Percentiles rank a stretch among this genome's conserved stretches.
These are phyloP conservation scores for Venturia pyrina DNA, from an alignment of 2,329 filamentous ascomycete species.

Conservation along the genomic window DNA sequence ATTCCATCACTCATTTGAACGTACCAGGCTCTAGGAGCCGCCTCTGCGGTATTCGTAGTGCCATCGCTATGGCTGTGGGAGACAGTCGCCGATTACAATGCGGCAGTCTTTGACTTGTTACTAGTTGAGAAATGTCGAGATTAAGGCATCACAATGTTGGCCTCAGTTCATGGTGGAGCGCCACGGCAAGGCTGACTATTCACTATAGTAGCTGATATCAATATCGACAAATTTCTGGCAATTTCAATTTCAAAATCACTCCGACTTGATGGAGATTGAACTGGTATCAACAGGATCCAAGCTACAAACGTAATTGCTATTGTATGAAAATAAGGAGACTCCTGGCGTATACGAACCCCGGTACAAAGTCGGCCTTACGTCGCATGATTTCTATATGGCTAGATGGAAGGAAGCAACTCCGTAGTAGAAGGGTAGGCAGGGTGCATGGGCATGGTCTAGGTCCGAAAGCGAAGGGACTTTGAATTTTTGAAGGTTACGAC, in stretches of 20 bases:
- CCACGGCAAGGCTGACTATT: too few species aligned
- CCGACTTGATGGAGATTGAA: too few species aligned
- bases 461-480: neutral
- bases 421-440: neutral
- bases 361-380: neutral
- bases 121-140: neutral
- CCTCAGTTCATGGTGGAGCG: too few species aligned
- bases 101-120: neutral
- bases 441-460: neutral
- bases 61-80: neutral
- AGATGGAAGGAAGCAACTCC: neutral
- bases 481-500: neutral
- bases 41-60: constrained; percentile 3
- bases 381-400: too few species aligned
- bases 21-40: constrained; percentile 9
- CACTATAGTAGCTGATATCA: too few species aligned
- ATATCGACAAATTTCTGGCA: too few species aligned
- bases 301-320: too few species aligned
- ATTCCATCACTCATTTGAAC: neutral
- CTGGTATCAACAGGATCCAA: too few species aligned
- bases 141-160: too few species aligned
- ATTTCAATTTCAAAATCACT: too few species aligned
- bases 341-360: too few species aligned
- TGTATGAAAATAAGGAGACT: too few species aligned
- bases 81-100: neutral